These are phyloP conservation scores for Lindgomyces ingoldianus DNA, from an alignment of 495 filamentous ascomycete genomes.

Conservation along the genomic window DNA sequence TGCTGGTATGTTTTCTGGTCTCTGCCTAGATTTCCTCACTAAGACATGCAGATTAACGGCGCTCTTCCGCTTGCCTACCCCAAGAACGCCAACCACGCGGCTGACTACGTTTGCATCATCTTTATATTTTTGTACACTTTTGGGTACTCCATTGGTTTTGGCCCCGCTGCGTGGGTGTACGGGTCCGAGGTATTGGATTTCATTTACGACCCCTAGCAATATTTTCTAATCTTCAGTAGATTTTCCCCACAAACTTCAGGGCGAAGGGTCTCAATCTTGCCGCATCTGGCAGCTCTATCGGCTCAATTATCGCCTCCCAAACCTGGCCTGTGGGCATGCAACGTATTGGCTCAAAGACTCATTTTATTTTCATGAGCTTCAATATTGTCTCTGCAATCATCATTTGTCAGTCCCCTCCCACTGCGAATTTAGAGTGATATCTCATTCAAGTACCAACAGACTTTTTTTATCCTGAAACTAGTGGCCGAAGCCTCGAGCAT, in stretches of 20 bases:
- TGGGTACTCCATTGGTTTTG: constrained; percentile 59
- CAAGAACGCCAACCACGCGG: constrained; percentile 50
- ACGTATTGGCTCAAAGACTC: constrained; percentile 56
- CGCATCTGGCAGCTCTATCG: constrained; percentile 53
- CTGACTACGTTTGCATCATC: constrained; percentile 56
- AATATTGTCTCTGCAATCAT: constrained; percentile 53
- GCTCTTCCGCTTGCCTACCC: constrained; percentile 54
- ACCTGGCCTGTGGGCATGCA: constrained; percentile 57
- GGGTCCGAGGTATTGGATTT: constrained; percentile 57
- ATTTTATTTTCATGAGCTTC: constrained; percentile 60
- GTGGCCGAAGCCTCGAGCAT: constrained; percentile 28
- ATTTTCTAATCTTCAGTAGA: constrained; percentile 41
- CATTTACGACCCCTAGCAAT: neutral
- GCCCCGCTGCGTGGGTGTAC: constrained; percentile 60
- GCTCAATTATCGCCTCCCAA: constrained; percentile 54
- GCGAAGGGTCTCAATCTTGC: constrained; percentile 56
- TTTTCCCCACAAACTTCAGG: constrained; percentile 56
- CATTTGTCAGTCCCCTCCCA: constrained; percentile 35
- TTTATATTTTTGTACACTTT: constrained; percentile 61
- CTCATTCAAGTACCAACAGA: neutral
- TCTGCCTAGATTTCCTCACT: neutral
- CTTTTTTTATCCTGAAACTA: constrained; percentile 35
- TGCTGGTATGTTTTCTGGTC: constrained; percentile 47
- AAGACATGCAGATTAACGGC: constrained; percentile 52
- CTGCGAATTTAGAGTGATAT: too few relatives aligned